A percentile compares a stretch with the other conserved stretches of the same genome.
Evolutionary conservation across 2,329 filamentous ascomycete species (phyloP).

Genomic region (Ophiostoma quercus): DNA sequence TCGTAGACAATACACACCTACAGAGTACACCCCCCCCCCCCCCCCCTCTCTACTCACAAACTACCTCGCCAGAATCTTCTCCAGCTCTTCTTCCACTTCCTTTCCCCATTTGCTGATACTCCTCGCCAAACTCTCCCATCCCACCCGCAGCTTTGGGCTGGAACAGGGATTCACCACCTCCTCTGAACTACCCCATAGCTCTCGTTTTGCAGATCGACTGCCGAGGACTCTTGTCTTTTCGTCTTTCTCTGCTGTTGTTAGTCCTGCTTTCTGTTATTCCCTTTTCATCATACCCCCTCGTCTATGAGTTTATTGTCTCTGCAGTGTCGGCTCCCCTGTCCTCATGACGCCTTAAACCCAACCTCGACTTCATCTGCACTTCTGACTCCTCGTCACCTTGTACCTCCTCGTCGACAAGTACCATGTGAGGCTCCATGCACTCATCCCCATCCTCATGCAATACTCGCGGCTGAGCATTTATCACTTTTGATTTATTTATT

Average conservation of each 20-base stretch:
- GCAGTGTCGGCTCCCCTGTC: neutral
- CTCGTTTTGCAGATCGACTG: neutral
- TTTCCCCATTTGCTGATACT: slow-evolving; percentile 6
- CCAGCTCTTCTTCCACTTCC: neutral
- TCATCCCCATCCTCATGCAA: neutral
- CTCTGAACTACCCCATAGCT: neutral
- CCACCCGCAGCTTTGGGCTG: neutral
- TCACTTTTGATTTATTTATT: neutral
- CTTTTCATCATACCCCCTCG: neutral
- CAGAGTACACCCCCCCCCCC: neutral
- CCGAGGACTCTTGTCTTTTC: neutral
- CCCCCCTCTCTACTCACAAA: neutral
- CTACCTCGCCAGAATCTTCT: neutral
- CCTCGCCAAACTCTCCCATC: neutral
- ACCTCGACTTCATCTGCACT: neutral
- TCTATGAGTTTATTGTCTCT: neutral
- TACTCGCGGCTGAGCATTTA: neutral
- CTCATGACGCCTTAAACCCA: neutral
- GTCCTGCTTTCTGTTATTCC: neutral
- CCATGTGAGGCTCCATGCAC: neutral
- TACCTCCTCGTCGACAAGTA: neutral
- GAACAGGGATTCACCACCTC: neutral
- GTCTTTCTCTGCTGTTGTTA: neutral
- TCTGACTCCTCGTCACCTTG: neutral
- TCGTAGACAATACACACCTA: neutral